phyloP scores from a whole-genome alignment of 805 yeast genomes.

The Ogataea corticis region DNA sequence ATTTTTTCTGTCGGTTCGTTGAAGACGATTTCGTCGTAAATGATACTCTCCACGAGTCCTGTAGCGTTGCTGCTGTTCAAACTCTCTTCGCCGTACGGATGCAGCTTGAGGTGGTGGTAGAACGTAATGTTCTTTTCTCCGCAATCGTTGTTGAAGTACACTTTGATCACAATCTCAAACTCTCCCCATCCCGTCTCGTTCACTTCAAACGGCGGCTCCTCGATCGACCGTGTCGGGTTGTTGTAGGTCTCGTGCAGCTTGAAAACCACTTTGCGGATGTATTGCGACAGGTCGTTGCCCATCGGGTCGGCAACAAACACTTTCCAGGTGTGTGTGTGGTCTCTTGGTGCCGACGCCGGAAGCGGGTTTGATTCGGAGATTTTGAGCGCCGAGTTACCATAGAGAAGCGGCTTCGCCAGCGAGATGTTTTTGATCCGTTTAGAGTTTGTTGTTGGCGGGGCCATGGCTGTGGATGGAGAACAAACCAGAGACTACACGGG shows the following conservation, averaged over 20 bases:
- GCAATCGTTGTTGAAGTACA: constrained; percentile 83
- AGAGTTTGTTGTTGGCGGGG: constrained; percentile 33
- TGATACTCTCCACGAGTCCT: constrained; percentile 53
- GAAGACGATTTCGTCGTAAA: constrained; percentile 90
- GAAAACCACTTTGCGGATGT: constrained; percentile 88
- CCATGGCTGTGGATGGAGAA: constrained; percentile 26
- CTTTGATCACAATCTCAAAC: constrained; percentile 86
- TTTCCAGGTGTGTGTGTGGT: constrained; percentile 96
- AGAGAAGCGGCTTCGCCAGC: constrained; percentile 73
- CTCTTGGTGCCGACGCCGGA: constrained; percentile 68
- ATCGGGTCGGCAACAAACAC: constrained; percentile 83
- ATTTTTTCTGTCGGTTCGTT: constrained; percentile 92
- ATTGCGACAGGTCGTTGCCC: constrained; percentile 75
- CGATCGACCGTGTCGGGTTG: constrained; percentile 82
- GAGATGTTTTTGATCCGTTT: constrained; percentile 51
- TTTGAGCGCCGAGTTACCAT: constrained; percentile 80
- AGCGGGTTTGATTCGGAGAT: constrained; percentile 49
- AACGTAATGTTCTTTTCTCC: constrained; percentile 84
- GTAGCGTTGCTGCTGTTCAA: constrained; percentile 27
- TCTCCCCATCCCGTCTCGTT: constrained; percentile 99
- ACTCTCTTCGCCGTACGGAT: constrained; percentile 65
- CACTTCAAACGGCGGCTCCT: constrained; percentile 89
- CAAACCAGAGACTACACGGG: too few relatives aligned
- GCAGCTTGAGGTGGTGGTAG: constrained; percentile 87
- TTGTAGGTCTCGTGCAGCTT: constrained; percentile 94